Evolutionary conservation across 2,329 filamentous ascomycete genomes (phyloP), one percentile per base, ranked within the genome.

Genomic region (Metarhizium humberi): DNA sequence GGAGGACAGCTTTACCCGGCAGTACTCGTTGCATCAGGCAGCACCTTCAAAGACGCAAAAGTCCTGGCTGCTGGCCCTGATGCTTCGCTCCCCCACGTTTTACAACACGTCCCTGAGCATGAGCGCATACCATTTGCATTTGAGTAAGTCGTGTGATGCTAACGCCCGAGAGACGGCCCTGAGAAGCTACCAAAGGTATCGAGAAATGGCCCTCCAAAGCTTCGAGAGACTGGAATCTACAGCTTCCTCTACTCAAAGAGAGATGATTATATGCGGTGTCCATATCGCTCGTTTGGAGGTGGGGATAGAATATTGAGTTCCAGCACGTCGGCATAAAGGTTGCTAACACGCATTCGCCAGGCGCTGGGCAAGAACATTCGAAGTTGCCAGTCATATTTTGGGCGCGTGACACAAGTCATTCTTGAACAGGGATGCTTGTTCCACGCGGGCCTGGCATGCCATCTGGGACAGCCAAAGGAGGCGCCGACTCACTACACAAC

Each of bases 21-120:
- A 50, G n/a, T 32, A 50, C 18, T 32, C 48, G 5, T 32, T 32
- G 16, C 16, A 25, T 7, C 40, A 36, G 42, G 18, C 40, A 1
- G 18, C 30, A 1, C 38, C 14, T 11, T 38, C 54, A 10, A 13
- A 32, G 20, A n/a, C 49, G 6, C 29, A 55, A 14, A 52, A 38
- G 14, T 18, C 29, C 1, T 55, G 49, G 54, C 42, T 55, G 20
- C 11, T 55, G 18, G 36, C 42, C 32, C 32, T 52, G 14, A n/a
- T 55, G 2, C 38, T 36, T 29, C 54, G 54, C 40, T 55, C 54
- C 4, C 49, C 54, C 2, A 48, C 49, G 7, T 55, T 55, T 14
- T 55, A 45, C 8, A 36, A 55, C 18, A 20, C 54, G 8, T 42
- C 49, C 6, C 25, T 55, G 4, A 52, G 54, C 30, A 55, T 36